phyloP scores from a whole-genome alignment of 2,329 filamentous ascomycete species.

The Calcarisporium arbuscula region DNA sequence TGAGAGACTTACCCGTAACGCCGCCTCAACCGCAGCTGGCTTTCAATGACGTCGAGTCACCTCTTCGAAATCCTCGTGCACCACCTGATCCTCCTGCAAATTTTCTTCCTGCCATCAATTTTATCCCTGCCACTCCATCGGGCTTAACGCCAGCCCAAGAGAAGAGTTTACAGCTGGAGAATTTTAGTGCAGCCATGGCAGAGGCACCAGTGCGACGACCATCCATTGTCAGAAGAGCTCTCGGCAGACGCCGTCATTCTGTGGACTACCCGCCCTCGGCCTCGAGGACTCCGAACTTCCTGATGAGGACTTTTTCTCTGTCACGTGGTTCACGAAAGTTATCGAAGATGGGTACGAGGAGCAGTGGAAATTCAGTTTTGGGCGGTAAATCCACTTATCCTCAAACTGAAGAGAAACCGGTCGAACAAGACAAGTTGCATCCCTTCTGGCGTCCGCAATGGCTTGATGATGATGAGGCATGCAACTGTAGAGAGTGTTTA shows the following conservation, averaged over 20 bases:
- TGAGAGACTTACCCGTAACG: conserved; percentile 39
- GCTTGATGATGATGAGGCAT: conserved; percentile 21
- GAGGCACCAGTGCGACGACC: conserved; percentile 39
- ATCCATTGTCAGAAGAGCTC: conserved; percentile 48
- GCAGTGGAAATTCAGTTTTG: conserved; percentile 20
- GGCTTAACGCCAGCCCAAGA: conserved; percentile 50
- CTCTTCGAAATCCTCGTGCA: conserved; percentile 54
- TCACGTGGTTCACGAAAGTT: conserved; percentile 32
- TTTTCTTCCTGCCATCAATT: conserved; percentile 40
- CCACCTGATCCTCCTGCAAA: conserved; percentile 48
- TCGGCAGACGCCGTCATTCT: conserved; percentile 41
- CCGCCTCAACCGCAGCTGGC: conserved; percentile 44
- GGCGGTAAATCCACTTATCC: conserved; percentile 30
- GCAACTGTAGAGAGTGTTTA: no score
- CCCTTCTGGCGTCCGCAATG: conserved; percentile 56
- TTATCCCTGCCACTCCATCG: conserved; percentile 58
- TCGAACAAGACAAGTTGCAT: conserved; percentile 50
- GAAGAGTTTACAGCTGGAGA: conserved; percentile 45
- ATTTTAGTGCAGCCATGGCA: conserved; percentile 43
- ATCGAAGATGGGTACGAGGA: conserved; percentile 18
- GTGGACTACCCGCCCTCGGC: conserved; percentile 34
- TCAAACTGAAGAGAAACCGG: conserved; percentile 37
- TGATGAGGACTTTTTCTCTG: conserved; percentile 48
- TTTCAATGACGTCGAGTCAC: conserved; percentile 53
- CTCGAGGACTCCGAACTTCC: conserved; percentile 34